Evolutionary conservation across 805 yeast species (phyloP), one percentile per base, ranked within the genome.

Genomic region (Metschnikowia koreensis): DNA sequence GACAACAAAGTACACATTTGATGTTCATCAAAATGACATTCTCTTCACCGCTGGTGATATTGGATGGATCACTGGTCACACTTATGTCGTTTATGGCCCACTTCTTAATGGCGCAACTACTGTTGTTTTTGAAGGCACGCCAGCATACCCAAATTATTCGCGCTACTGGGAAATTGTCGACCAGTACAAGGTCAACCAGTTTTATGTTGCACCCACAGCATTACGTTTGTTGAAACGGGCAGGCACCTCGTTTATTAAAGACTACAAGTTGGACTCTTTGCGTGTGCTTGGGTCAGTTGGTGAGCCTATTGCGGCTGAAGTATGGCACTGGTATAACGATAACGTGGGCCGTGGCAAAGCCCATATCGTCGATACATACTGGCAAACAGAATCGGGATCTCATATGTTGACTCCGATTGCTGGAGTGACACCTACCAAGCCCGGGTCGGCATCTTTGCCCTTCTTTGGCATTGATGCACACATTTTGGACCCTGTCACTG

Each of bases 51-150:
- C 98, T 38, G 98, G 98, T 66, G 98, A 94, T 69, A 90, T 94
- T 51, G 98, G 99, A 67, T 94, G 99, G 98, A 94, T 94, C 68
- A 94, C 99, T 15, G 98, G 98, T 61, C 99, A 94, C 72, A 88
- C 97, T 9, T 94, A 93, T 67, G 96, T 90, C 41, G 81, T 93
- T 44, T 94, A 94, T 66, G 98, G 98, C 54, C 99, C 99, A 40
- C 81, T 94, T 60, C 74, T 84, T 44, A 70, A 63, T 53, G 99
- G 98, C 71, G 89, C 92, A 48, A 86, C 98, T 44, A 84, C 97
- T 9, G 87, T 94, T 48, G 89, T 93, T 51, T 94, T 94, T 68
- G 98, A 94, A 77, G 94, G 97, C 54, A 94, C 99, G 16, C 98
- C 99, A 38, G 97, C 97, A 37, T 90, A 91, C 73, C 99, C 98